Evolutionary conservation across 805 yeast species (phyloP).

Genomic region (Ogataea philodendri): DNA sequence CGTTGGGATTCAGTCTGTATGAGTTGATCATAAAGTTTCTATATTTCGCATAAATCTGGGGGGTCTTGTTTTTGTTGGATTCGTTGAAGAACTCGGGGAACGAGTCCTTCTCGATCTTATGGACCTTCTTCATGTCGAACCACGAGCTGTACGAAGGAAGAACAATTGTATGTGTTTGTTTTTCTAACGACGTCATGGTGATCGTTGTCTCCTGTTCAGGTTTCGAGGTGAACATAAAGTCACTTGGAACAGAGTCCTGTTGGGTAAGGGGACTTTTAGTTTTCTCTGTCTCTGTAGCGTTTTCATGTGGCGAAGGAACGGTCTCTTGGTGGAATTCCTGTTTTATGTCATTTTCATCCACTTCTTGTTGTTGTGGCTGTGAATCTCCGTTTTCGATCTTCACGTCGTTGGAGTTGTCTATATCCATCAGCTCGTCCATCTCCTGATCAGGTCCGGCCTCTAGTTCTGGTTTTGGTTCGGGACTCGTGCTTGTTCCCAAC

Average conservation of each 20-base stretch:
- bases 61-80: constrained; percentile 67
- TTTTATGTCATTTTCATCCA: no score
- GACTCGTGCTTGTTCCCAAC: no score
- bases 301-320: neutral
- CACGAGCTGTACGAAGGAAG: constrained; percentile 86
- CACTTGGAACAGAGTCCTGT: neutral
- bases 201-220: constrained; percentile 16
- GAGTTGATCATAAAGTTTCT: constrained; percentile 88
- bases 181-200: constrained; percentile 20
- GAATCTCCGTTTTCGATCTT: neutral
- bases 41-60: constrained; percentile 74
- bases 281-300: neutral
- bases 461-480: no score
- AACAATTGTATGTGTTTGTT: constrained; percentile 79
- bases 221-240: constrained; percentile 2
- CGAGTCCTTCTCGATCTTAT: constrained; percentile 76
- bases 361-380: no score
- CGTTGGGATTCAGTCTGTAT: constrained; percentile 84
- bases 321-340: constrained; percentile 3
- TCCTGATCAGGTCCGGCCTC: no score
- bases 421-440: no score
- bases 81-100: constrained; percentile 81
- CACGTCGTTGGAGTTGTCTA: no score
- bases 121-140: constrained; percentile 73
- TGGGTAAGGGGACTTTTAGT: neutral